Evolutionary conservation across 2,329 filamentous ascomycete species (phyloP), one percentile per base, ranked within the genome.

Genomic region (Fusarium subglutinans): DNA sequence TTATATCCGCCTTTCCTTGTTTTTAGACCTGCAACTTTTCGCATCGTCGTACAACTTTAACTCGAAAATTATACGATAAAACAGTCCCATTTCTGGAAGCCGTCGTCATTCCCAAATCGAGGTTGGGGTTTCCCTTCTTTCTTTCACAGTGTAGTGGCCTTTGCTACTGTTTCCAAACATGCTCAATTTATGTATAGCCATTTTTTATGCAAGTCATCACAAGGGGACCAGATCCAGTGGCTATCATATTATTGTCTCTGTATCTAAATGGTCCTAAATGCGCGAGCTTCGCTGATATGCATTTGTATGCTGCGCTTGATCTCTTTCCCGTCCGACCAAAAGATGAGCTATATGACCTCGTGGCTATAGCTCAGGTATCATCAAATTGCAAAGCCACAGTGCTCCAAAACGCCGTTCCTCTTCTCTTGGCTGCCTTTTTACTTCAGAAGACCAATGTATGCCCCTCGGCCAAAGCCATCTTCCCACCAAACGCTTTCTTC

Each of bases 301-400:
- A 60, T 53, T 53, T 45, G 47, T 51, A 40, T 41, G 33, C 40
- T 60, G 43, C 59, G 33, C 60, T 66, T 45, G 26, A 43, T 55
- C 37, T 43, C 58, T 48, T 54, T 59, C 54, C 55, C 37, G 20
- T 66, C 53, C 33, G 44, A 62, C 70, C 63, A 53, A 72, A 75
- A 61, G 38, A 63, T 77, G 74, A 78, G 67, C 75, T 67, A 69
- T 64, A 64, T 70, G 54, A 38, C 63, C 61, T 41, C 41, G 37
- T 72, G 54, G 48, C 43, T 67, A 62, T 66, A 75, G 71, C 76
- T 78, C 76, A 78, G 76, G 76, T 78, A 78, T 78, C 76, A 77
- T 78, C 53, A 70, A 77, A 63, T 66, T 60, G 56, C 66, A 77
- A 70, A 67, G 60, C 45, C 59, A 41, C 50, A 63, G 63, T 66